Percentiles rank a stretch among this genome's conserved stretches.
Evolutionary conservation across 345 rosid species (phyloP).

Genomic region (Conringia planisiliqua): DNA sequence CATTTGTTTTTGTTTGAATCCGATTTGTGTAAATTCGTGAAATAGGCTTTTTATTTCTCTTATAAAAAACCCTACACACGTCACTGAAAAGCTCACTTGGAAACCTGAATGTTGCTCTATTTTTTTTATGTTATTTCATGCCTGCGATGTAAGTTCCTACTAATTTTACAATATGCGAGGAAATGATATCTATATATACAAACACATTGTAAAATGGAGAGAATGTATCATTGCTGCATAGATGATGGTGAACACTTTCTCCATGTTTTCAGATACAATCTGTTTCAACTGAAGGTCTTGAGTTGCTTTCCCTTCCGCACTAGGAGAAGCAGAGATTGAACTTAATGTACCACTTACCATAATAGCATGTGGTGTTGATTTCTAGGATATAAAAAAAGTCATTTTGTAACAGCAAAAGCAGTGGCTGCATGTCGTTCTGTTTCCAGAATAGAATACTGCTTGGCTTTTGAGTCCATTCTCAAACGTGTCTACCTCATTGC

Average conservation of each 20-base stretch:
- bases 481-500: too few species aligned
- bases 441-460: too few species aligned
- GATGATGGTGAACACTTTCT: background rate
- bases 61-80: background rate
- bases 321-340: too few species aligned
- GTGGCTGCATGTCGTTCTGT: too few species aligned
- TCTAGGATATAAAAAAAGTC: too few species aligned
- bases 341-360: too few species aligned
- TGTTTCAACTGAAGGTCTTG: background rate
- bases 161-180: constrained; percentile 13
- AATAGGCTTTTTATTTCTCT: constrained; percentile 25
- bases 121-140: constrained; percentile 2
- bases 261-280: background rate
- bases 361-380: background rate
- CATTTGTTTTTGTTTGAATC: constrained; percentile 35
- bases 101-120: constrained; percentile 14
- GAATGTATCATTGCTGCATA: background rate
- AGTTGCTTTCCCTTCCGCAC: background rate
- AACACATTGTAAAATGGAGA: background rate
- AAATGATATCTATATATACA: background rate
- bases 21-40: constrained; percentile 31
- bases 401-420: too few species aligned
- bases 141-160: constrained; percentile 17
- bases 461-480: too few species aligned
- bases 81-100: constrained; percentile 12